Percentiles rank a stretch among this genome's conserved stretches.
phyloP scores from a whole-genome alignment of 129 eudicot genomes.

The Kitagawia praeruptora region DNA sequence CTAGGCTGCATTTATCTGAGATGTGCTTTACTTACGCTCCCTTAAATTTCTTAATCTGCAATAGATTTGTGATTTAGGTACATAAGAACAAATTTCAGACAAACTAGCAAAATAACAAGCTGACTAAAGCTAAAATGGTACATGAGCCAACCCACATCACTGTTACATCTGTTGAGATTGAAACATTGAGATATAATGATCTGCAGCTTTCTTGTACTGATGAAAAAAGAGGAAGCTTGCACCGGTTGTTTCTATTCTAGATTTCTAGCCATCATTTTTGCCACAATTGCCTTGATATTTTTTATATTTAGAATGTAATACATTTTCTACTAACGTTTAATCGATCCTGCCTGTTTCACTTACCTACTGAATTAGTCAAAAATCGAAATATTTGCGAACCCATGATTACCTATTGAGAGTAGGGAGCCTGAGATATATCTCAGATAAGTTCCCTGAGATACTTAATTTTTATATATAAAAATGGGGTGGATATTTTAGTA shows the following conservation, averaged over 20 bases:
- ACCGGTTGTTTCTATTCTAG: conserved; percentile 45
- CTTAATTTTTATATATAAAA: too few species aligned
- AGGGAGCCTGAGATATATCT: too few species aligned
- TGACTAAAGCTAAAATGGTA: too few species aligned
- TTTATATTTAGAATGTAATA: too few species aligned
- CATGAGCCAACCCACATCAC: neutral
- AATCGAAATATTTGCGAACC: neutral
- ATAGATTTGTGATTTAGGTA: neutral
- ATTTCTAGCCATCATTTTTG: conserved; percentile 22
- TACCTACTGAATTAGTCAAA: neutral
- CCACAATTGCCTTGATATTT: too few species aligned
- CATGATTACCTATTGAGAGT: neutral
- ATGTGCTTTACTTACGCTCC: conserved; percentile 55
- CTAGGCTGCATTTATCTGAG: conserved; percentile 44
- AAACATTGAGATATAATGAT: conserved; percentile 36
- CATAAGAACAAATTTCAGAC: neutral
- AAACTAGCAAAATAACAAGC: neutral
- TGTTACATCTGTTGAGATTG: neutral
- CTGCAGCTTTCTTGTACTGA: conserved; percentile 23
- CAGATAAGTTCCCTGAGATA: too few species aligned
- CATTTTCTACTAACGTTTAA: neutral
- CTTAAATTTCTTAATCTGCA: conserved; percentile 65
- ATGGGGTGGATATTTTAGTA: too few species aligned
- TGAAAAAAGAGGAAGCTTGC: too few species aligned
- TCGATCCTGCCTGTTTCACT: neutral